Base-by-base conservation (phyloP, 1,139 yeast genomes). In the Lizanozyma gosingica region DNA sequence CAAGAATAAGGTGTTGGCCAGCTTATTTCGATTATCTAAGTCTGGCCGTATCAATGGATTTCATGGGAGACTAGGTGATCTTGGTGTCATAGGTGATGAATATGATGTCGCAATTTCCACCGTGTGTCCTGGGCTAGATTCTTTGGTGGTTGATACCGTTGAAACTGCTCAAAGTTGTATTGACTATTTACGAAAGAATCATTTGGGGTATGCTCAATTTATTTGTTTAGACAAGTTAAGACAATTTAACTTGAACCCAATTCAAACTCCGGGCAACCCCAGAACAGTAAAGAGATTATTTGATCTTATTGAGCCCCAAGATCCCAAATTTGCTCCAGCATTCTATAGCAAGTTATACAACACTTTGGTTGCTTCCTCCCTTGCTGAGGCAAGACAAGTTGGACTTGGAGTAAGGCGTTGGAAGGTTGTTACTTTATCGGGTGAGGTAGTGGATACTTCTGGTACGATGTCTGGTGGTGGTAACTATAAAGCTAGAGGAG, bases 381-480 rank as follows among this genome's bases (percentile, higher is more conserved):
- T 90, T 45, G 74, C 72, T 35, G 90, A 84, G 52, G 99, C 98
- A 1, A 82, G 87, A 48, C 65, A 74, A 36, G 94, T 92, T 34
- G 97, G 98, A 0, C 92, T 83, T 63, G 95, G 97, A 2, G 65
- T 71, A 2, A 77, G 71, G 46, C 67, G 95, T 46, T 86, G 79
- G 72, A 76, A 95, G 53, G 97, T 90, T 11, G 98, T 94, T 0
- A 87, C 98, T 0, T 61, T 88, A 14, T 95, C 86, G 59, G 99
- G 99, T 27, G 84, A 87, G 51, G 68, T 92, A 32, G 92, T 94
- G 43, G 97, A 90, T 54, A 79, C 83, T n/a, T 84, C 95, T 2
- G 99, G 99, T 60, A 85, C 97, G 1, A 83, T 94, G 83, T 80
- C 94, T 39, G 99, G 99, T 53, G 99, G 99, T 61, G 97, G 97